Base-by-base conservation (phyloP, 176 grass and related monocot species). In the Eleusine coracana region DNA sequence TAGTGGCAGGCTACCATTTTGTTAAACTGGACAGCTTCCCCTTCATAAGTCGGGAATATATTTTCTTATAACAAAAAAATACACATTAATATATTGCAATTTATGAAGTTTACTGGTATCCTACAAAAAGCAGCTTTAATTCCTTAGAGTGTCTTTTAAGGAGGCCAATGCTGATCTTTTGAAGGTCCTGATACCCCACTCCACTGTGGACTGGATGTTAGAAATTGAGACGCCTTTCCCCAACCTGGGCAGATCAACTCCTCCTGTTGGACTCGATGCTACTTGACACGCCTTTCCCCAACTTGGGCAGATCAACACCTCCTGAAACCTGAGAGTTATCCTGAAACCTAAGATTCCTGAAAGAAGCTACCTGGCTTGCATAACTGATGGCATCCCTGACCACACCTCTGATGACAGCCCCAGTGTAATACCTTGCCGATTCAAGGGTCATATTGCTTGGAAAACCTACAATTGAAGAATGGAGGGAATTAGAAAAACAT, bases 121-220 rank as follows among this genome's bases (percentile, higher is more conserved):
- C 10, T 45, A 45, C 10, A 45, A 45, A 45, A 10, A 45, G 10
- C 42, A 7, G 10, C 10, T 45, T 45, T 45, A 45, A 10, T 45
- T 45, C 42, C 42, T 45, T 45, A 45, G 10, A 10, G 42, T 45
- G 42, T 45, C 8, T 10, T 45, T 45, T 45, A 45, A 45, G 42
- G 86, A 71, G 88, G 95, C 92, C 92, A 89, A 14, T 84, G 56
- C 60, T 92, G 84, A 78, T 94, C 82, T 86, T 82, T 97, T 34
- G 71, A 94, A 92, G 59, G 92, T 81, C 84, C 62, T 92, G 52
- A 94, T 86, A 82, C 42, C 82, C 42, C 82, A 91, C 42, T 94
- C 81, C 66, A 91, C 37, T 10, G 81, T 85, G 18, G 95, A 98
- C 70, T 38, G 71, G 16, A 20, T 54, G 16, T 79, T 79, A 9